Conservation (phyloP, 176 grass and related monocot species). For the Lolium multiflorum region DNA sequence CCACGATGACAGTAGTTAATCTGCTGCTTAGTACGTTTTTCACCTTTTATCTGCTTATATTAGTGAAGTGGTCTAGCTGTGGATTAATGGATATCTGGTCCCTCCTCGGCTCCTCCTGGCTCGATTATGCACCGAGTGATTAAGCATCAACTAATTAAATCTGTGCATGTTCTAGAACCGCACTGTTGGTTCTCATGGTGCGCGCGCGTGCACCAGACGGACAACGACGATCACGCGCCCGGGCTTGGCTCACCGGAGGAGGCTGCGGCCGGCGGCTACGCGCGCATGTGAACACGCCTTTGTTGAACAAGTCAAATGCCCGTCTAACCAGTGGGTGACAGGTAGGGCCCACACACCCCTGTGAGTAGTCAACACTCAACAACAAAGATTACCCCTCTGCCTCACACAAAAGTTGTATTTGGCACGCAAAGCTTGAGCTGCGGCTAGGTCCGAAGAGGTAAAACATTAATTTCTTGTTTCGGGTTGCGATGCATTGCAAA, state of each 20-base stretch:
- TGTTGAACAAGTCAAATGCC: constrained; percentile 39
- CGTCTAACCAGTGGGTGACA: background rate
- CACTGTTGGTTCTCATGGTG: constrained; percentile 50
- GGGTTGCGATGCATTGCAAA: too few species aligned
- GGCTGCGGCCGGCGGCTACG: constrained; percentile 10
- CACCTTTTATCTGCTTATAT: constrained; percentile 17
- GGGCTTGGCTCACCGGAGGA: too few species aligned
- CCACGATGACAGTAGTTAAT: constrained; percentile 41
- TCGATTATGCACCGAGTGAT: constrained; percentile 43
- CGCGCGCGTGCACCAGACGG: constrained; percentile 51
- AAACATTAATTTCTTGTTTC: too few species aligned
- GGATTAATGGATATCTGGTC: constrained; percentile 41
- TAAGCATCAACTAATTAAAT: constrained; percentile 36
- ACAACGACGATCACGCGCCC: too few species aligned
- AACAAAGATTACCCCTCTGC: too few species aligned
- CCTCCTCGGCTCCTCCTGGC: background rate
- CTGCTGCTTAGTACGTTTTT: constrained; percentile 29
- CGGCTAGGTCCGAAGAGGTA: too few species aligned
- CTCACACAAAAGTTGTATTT: too few species aligned
- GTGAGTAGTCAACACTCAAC: background rate
- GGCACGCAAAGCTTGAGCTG: too few species aligned
- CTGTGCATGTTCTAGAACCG: constrained; percentile 52
- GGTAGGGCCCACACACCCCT: background rate
- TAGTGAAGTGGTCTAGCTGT: constrained; percentile 10
- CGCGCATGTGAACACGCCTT: background rate